phyloP scores from a whole-genome alignment of 352 stramenopile species.

The Phytophthora idaei region DNA sequence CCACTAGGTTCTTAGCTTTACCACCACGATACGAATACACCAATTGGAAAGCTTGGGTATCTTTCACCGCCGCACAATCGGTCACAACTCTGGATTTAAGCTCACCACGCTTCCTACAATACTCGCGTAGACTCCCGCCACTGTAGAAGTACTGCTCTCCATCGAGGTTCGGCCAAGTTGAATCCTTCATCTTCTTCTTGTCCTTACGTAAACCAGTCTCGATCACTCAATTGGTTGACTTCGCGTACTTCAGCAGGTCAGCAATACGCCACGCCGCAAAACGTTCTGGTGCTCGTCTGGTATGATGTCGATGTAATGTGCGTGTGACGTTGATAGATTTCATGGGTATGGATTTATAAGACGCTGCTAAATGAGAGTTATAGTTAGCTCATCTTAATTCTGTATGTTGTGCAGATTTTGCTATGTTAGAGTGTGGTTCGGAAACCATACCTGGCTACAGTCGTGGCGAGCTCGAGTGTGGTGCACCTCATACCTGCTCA shows the following conservation, averaged over 20 bases:
- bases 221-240: slow-evolving; percentile 25
- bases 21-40: slow-evolving; percentile 20
- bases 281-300: too few relatives aligned
- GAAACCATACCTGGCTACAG: too few relatives aligned
- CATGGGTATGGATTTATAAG: too few relatives aligned
- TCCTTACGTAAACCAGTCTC: slow-evolving; percentile 18
- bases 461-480: too few relatives aligned
- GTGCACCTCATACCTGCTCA: too few relatives aligned
- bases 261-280: not conserved
- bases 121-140: slow-evolving; percentile 33
- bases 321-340: too few relatives aligned
- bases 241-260: slow-evolving; percentile 17
- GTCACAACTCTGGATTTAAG: not conserved
- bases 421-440: too few relatives aligned
- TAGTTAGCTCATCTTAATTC: too few relatives aligned
- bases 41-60: slow-evolving; percentile 10
- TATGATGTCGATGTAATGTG: too few relatives aligned
- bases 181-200: not conserved
- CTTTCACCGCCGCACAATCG: slow-evolving; percentile 1
- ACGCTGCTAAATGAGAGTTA: too few relatives aligned
- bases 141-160: slow-evolving; percentile 22
- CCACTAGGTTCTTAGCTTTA: slow-evolving; percentile 8
- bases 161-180: not conserved
- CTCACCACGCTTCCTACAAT: not conserved
- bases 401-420: too few relatives aligned